A percentile compares a stretch with the other conserved stretches of the same genome.
Conservation (phyloP, 305 asterid genomes). For the Fraxinus velutina region DNA sequence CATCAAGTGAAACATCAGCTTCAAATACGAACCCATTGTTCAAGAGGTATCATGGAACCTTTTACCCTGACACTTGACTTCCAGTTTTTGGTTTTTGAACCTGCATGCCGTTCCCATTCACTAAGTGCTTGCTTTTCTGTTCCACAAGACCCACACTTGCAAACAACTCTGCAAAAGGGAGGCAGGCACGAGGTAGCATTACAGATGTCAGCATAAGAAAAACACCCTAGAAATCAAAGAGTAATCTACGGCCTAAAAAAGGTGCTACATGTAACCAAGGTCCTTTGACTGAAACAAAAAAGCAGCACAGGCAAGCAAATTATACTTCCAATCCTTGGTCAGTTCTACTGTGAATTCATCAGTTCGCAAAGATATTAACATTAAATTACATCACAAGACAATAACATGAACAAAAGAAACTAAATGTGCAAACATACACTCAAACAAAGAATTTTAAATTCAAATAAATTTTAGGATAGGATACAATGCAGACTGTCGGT, state of each 20-base stretch:
- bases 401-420: neutral
- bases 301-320: neutral
- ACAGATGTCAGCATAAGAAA: constrained; percentile 20
- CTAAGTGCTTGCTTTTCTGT: constrained; percentile 81
- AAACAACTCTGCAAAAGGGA: constrained; percentile 72
- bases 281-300: neutral
- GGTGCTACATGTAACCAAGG: neutral
- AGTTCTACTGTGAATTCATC: neutral
- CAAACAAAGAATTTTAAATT: neutral
- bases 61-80: constrained; percentile 86
- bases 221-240: constrained; percentile 13
- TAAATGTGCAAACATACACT: neutral
- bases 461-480: neutral
- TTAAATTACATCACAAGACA: neutral
- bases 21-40: constrained; percentile 83
- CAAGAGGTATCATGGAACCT: constrained; percentile 77
- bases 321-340: neutral
- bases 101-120: constrained; percentile 96
- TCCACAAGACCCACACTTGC: constrained; percentile 97
- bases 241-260: neutral
- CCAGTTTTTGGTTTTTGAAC: constrained; percentile 86
- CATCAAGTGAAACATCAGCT: constrained; percentile 20
- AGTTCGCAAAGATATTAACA: neutral
- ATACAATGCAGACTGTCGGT: neutral
- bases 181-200: constrained; percentile 14